Evolutionary conservation across 1,139 yeast species (phyloP).

Genomic region (Candida sp.): DNA sequence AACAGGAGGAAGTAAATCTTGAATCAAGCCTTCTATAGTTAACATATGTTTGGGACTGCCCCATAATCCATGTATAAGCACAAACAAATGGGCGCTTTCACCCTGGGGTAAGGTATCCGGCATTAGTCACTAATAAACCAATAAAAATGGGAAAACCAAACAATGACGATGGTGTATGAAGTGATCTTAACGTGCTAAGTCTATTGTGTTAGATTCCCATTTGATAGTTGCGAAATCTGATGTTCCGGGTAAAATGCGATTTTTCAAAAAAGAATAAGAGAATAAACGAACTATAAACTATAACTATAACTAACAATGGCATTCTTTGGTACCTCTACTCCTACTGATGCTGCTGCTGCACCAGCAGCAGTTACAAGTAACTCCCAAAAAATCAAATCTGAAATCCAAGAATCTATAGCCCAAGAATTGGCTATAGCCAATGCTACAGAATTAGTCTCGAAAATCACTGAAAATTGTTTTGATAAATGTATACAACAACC

Average conservation of each 20-base stretch:
- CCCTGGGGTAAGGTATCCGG: background rate
- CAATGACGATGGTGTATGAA: too few relatives aligned
- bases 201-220: too few relatives aligned
- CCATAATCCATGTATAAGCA: slow-evolving; percentile 87
- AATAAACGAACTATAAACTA: too few relatives aligned
- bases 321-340: slow-evolving; percentile 25
- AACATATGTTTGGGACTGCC: slow-evolving; percentile 77
- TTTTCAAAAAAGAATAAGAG: too few relatives aligned
- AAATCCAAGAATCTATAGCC: slow-evolving; percentile 68
- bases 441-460: slow-evolving; percentile 83
- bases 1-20: slow-evolving; percentile 29
- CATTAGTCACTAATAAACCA: background rate
- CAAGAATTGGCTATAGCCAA: slow-evolving; percentile 87
- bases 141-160: too few relatives aligned
- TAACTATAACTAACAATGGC: slow-evolving; percentile 18
- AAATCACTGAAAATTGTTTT: slow-evolving; percentile 87
- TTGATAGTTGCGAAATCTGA: too few relatives aligned
- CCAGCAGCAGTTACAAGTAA: slow-evolving; percentile 10
- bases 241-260: too few relatives aligned
- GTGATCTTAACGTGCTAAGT: too few relatives aligned
- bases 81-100: slow-evolving; percentile 57
- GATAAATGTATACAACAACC: slow-evolving; percentile 68
- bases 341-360: slow-evolving; percentile 13
- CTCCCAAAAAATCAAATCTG: slow-evolving; percentile 42
- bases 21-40: slow-evolving; percentile 53